Conservation (phyloP, 2,329 filamentous ascomycete species). For the Sodiomyces alkalinus region DNA sequence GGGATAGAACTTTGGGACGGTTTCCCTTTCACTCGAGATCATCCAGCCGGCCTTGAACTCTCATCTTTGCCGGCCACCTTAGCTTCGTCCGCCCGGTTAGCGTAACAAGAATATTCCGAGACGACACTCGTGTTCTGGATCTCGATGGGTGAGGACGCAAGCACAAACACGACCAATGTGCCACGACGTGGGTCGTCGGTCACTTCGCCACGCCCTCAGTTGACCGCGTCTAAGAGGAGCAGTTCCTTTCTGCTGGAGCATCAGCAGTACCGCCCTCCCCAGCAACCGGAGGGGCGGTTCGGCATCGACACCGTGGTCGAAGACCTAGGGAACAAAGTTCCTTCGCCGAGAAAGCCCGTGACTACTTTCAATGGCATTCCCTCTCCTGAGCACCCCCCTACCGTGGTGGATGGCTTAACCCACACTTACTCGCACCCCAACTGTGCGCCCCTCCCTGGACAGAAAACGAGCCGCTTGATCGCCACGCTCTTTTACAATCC, state of each 20-base stretch:
- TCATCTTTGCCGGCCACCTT: no score
- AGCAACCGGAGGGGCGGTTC: conserved; percentile 37
- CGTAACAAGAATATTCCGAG: no score
- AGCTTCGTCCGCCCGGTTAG: no score
- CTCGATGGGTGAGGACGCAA: no score
- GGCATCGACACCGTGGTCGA: conserved; percentile 53
- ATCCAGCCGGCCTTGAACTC: no score
- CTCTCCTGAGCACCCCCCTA: conserved; percentile 41
- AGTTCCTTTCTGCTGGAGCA: conserved; percentile 48
- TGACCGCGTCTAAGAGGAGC: conserved; percentile 37
- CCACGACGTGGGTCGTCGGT: conserved; percentile 10
- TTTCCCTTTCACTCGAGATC: no score
- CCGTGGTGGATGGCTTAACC: conserved; percentile 45
- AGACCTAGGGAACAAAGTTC: conserved; percentile 26
- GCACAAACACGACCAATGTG: no score
- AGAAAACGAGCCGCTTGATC: conserved; percentile 34
- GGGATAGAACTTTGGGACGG: no score
- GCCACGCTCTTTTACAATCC: conserved; percentile 51
- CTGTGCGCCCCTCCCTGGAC: conserved; percentile 38
- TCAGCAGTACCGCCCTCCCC: conserved; percentile 45
- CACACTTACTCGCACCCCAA: conserved; percentile 49
- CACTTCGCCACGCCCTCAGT: conserved; percentile 27
- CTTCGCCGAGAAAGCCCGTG: conserved; percentile 23
- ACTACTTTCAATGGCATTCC: conserved; percentile 45
- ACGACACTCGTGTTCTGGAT: no score